Evolutionary conservation across 345 rosid species (phyloP), one percentile per base, ranked within the genome.

Genomic region (Eucalyptus urophylla): DNA sequence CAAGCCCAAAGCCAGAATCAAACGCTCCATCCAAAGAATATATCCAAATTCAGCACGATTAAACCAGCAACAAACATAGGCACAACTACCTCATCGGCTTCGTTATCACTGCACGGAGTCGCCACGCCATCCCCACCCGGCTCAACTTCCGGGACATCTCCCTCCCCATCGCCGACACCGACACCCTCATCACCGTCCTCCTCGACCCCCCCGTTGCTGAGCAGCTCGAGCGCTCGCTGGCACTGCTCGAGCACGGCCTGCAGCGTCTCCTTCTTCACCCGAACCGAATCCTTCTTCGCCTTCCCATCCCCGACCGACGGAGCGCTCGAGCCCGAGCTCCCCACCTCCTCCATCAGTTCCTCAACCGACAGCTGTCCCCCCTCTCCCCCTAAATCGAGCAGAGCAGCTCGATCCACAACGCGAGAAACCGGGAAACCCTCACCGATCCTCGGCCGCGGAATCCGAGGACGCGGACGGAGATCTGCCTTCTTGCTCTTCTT

Each of bases 241-340:
- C 99, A 97, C 95, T 95, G 96, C 89, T 93, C 94, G 67, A 97
- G 97, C 90, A 98, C 92, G 81, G 92, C 94, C 92, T 94, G 94
- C 90, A 98, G 88, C 88, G 99, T 94, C 92, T 95, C 94, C 90
- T 92, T 94, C 93, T 93, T 95, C 43, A 97, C 96, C 29, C 97
- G 95, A 88, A 96, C 83, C 86, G 37, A 89, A 87, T 95, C 95
- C 90, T 89, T 89, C 88, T 92, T 94, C 37, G 43, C 92, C 88
- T 90, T 87, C 45, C 69, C 89, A 86, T 50, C 90, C 87, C 49
- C 88, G 33, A 88, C 88, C 88, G 88, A 40, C 67, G 49, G 67
- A 27, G 65, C 45, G 49, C 81, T 21, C 44, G 94, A 88, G 6
- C 88, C 89, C 53, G 88, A 76, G 29, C 88, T 51, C 88, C 86